phyloP scores from a whole-genome alignment of 1,284 basidiomycete genomes.

The Leccinum griseonigrum region DNA sequence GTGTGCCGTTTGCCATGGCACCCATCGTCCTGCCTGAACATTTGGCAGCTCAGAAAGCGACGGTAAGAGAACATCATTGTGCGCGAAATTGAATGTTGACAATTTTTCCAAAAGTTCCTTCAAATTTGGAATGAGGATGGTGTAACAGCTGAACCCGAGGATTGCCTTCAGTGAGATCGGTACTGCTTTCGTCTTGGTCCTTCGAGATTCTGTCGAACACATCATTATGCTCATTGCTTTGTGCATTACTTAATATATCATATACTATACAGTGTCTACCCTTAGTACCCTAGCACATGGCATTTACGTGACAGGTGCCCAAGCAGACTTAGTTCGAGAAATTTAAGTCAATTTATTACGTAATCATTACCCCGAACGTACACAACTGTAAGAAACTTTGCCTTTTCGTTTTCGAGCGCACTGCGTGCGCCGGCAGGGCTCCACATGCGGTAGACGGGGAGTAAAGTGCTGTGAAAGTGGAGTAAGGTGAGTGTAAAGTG shows the following conservation, averaged over 20 bases:
- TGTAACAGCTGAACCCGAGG: conserved; percentile 66
- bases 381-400: too few relatives aligned
- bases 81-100: neutral
- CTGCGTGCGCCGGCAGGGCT: too few relatives aligned
- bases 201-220: conserved; percentile 5
- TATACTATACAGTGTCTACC: conserved; percentile 9
- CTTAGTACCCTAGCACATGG: too few relatives aligned
- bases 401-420: too few relatives aligned
- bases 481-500: too few relatives aligned
- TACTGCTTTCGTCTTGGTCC: neutral
- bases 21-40: conserved; percentile 62
- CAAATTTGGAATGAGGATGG: conserved; percentile 82
- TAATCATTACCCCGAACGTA: too few relatives aligned
- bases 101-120: conserved; percentile 52
- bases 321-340: too few relatives aligned
- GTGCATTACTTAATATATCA: conserved; percentile 26
- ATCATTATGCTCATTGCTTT: conserved; percentile 23
- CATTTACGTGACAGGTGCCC: too few relatives aligned
- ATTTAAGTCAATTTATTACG: too few relatives aligned
- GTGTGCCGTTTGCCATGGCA: conserved; percentile 60
- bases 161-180: conserved; percentile 33
- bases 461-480: too few relatives aligned
- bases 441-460: too few relatives aligned
- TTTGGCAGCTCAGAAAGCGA: conserved; percentile 51
- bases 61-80: conserved; percentile 40